phyloP scores from a whole-genome alignment of 768 basidiomycete genomes.

The Boletus tomentosulus region DNA sequence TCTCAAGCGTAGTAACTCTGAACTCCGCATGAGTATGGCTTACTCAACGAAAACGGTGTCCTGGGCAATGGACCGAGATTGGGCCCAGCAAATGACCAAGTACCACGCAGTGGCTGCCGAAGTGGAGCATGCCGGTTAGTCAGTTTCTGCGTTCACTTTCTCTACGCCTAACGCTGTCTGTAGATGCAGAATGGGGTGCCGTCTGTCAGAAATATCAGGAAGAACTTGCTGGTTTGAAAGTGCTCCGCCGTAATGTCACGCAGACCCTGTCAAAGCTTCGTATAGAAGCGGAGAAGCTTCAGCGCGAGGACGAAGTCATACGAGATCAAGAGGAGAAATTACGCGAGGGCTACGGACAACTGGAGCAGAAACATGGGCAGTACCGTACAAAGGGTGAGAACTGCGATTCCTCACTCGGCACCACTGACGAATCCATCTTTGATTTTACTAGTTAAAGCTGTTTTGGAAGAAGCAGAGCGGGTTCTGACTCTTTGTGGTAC shows the following conservation, averaged over 20 bases:
- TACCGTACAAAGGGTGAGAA: slow-evolving; percentile 40
- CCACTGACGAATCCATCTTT: slow-evolving; percentile 7
- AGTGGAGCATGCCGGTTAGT: slow-evolving; percentile 39
- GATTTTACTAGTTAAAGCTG: slow-evolving; percentile 33
- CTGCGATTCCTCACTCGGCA: neutral
- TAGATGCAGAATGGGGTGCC: slow-evolving; percentile 60
- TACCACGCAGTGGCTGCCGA: slow-evolving; percentile 39
- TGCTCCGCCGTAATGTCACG: slow-evolving; percentile 51
- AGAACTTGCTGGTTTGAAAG: slow-evolving; percentile 57
- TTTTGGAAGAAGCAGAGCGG: slow-evolving; percentile 42
- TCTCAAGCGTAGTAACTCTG: slow-evolving; percentile 52
- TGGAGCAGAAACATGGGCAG: slow-evolving; percentile 38
- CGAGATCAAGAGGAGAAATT: slow-evolving; percentile 40
- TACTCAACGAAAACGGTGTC: slow-evolving; percentile 65
- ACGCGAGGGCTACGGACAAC: slow-evolving; percentile 34
- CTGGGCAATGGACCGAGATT: slow-evolving; percentile 69
- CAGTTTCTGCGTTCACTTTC: neutral
- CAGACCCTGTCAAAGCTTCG: slow-evolving; percentile 37
- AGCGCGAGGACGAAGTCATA: slow-evolving; percentile 38
- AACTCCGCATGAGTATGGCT: slow-evolving; percentile 41
- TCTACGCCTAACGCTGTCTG: neutral
- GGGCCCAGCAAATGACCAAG: slow-evolving; percentile 52
- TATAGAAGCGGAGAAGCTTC: slow-evolving; percentile 38
- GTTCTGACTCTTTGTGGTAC: slow-evolving; percentile 43
- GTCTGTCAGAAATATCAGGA: slow-evolving; percentile 54